Evolutionary conservation across 208 protist species (phyloP), one percentile per base, ranked within the genome.

Genomic region (Herpetomonas tarakana): DNA sequence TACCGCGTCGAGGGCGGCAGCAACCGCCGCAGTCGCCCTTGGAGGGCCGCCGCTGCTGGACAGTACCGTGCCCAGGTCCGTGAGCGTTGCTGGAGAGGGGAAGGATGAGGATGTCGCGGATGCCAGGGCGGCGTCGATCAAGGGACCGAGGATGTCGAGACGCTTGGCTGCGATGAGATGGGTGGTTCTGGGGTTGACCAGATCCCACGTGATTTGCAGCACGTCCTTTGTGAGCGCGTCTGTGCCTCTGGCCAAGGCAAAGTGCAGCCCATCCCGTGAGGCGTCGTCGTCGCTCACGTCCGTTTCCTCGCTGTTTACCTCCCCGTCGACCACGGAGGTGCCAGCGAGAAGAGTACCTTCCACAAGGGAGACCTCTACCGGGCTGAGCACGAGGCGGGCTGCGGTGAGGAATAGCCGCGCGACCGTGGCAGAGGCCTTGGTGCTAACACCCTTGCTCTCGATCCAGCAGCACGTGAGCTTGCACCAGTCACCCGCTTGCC

Each of bases 131-230:
- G 35, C 6, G 35, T 56, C 25, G 12, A 22, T 3, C 24, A 24
- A 3, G 12, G 52, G 52, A 39, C 38, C 55, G 35, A 68, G 58
- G 14, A 12, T 16, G 3, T 51, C 24, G 19, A 78, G 62, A 11
- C 55, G 56, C 14, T 29, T 19, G 2, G 56, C 31, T 28, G 72
- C 72, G 28, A 53, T 53, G 7, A 14, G 26, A 16, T 41, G 62
- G 18, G 70, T 44, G 26, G 29, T 24, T 30, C 56, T 73, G 28
- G 75, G 78, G 45, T 74, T 28, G 14, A 91, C 19, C 38, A 71
- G 25, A 30, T 84, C 72, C 75, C 77, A 88, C 27, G 80, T 68
- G 52, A 86, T 81, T 27, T 74, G 52, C 41, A 91, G 68, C 11
- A 60, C 35, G 45, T 84, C 77, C 28, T 25, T 52, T 51, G 56